phyloP scores from a whole-genome alignment of 2,329 filamentous ascomycete genomes.

The Stemphylium lycopersici region DNA sequence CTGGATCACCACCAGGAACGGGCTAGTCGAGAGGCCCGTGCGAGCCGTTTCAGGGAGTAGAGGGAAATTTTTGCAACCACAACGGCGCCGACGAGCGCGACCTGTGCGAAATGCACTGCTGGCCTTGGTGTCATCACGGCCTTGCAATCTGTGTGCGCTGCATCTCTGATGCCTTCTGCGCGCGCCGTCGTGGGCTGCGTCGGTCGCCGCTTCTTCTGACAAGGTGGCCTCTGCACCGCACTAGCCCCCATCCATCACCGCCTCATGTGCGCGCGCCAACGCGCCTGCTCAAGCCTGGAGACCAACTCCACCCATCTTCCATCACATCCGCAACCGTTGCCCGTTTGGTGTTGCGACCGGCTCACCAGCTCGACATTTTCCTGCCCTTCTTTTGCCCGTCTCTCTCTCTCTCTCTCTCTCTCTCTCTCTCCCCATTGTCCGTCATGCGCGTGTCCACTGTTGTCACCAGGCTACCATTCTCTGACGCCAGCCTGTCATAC shows the following conservation, averaged over 20 bases:
- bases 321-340: no score
- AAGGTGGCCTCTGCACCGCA: conserved; percentile 26
- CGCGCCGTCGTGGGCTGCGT: conserved; percentile 1
- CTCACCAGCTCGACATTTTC: neutral
- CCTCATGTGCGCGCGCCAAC: conserved; percentile 19
- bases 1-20: conserved; percentile 23
- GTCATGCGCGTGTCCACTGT: neutral
- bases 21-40: conserved; percentile 27
- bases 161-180: neutral
- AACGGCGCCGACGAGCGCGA: conserved; percentile 25
- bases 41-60: conserved; percentile 34
- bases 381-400: neutral
- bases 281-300: conserved; percentile 12
- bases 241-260: conserved; percentile 31
- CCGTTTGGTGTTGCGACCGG: no score
- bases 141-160: neutral
- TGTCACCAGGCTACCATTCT: conserved; percentile 22
- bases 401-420: no score
- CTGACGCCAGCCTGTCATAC: conserved; percentile 23
- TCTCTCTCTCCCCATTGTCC: no score
- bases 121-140: neutral
- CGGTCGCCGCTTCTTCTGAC: conserved; percentile 23
- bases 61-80: conserved; percentile 38
- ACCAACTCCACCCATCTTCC: conserved; percentile 10
- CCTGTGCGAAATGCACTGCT: neutral